Evolutionary conservation across 371 early-diverging fungal species (phyloP).

Genomic region (Rhizopus delemar): DNA sequence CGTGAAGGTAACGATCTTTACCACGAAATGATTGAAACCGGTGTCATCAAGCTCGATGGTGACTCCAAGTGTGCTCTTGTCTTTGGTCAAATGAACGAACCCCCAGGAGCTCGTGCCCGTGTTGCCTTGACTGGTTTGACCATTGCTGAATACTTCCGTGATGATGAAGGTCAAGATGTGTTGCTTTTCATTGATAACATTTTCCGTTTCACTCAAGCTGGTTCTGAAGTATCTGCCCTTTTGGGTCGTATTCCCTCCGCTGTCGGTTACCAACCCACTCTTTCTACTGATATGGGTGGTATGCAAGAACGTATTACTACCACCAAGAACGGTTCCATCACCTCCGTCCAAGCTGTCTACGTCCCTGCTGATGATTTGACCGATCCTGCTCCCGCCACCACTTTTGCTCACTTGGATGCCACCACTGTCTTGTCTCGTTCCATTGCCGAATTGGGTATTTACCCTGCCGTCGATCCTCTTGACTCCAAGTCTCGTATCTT

Average conservation of each 20-base stretch:
- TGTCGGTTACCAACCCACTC: conserved; percentile 99
- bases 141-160: conserved; percentile 99
- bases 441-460: conserved; percentile 96
- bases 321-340: conserved; percentile 99
- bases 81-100: conserved; percentile 99
- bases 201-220: conserved; percentile 96
- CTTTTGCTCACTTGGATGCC: conserved; percentile 98
- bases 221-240: conserved; percentile 95
- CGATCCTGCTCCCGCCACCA: conserved; percentile 98
- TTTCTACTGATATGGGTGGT: conserved; percentile 94
- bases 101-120: conserved; percentile 99
- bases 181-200: conserved; percentile 98
- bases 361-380: conserved; percentile 99
- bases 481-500: conserved; percentile 96
- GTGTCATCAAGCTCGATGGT: conserved; percentile 94
- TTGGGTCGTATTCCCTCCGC: conserved; percentile 99
- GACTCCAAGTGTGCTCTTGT: conserved; percentile 95
- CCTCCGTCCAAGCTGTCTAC: conserved; percentile 97
- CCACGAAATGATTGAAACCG: conserved; percentile 95
- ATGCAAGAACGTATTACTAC: conserved; percentile 99
- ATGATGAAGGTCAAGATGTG: conserved; percentile 98
- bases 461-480: conserved; percentile 96
- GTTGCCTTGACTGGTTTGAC: conserved; percentile 98
- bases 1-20: conserved; percentile 99
- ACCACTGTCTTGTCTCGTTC: conserved; percentile 98